Conservation (phyloP, 2,329 filamentous ascomycete genomes). For the Xylariaceae sp. region DNA sequence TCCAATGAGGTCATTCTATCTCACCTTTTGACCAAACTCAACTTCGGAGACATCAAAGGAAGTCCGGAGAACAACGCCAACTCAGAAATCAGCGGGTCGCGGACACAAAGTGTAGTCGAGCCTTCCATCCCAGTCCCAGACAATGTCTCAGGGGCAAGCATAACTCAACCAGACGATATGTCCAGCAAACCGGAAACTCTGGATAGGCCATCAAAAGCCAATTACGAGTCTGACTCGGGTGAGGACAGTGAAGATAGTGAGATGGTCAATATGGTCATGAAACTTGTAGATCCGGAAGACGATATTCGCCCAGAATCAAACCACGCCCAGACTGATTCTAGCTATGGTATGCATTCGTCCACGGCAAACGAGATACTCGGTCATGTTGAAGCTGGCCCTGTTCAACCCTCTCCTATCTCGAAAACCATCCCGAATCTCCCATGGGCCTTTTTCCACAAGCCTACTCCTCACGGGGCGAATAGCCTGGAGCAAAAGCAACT, state of each 20-base stretch:
- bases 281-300: constrained; percentile 29
- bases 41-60: constrained; percentile 15
- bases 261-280: constrained; percentile 36
- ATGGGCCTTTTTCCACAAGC: constrained; percentile 44
- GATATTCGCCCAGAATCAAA: constrained; percentile 24
- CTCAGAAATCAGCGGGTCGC: not conserved
- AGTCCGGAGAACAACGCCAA: constrained; percentile 7
- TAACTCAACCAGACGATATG: not conserved
- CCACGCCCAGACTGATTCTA: constrained; percentile 37
- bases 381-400: constrained; percentile 33
- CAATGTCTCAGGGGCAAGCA: not conserved
- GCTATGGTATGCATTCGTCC: constrained; percentile 50
- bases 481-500: constrained; percentile 23
- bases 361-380: constrained; percentile 48
- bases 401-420: constrained; percentile 31
- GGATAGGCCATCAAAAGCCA: constrained; percentile 8
- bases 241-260: constrained; percentile 40
- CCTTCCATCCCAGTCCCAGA: not conserved
- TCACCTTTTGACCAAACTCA: constrained; percentile 24
- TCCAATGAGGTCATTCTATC: constrained; percentile 22
- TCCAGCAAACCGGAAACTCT: constrained; percentile 19
- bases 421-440: constrained; percentile 42
- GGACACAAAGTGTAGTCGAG: not conserved
- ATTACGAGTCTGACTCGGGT: constrained; percentile 24
- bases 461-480: constrained; percentile 23